phyloP scores from a whole-genome alignment of 305 asterid species.

The Petunia hybrid region DNA sequence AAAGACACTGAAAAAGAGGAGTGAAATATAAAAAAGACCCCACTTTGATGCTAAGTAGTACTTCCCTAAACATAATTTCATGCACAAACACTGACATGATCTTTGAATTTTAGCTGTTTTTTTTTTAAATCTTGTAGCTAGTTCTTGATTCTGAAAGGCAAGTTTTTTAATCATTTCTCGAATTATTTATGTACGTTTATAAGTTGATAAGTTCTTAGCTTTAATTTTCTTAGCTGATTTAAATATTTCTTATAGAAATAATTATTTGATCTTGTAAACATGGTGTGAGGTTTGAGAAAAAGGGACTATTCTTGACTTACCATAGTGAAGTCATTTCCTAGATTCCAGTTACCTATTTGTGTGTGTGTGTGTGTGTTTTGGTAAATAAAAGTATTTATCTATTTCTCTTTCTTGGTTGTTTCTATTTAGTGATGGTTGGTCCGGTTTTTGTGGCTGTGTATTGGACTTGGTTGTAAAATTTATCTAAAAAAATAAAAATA shows the following conservation, averaged over 20 bases:
- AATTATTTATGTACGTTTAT: not conserved
- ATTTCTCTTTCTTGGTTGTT: slow-evolving; percentile 32
- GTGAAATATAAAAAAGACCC: slow-evolving; percentile 9
- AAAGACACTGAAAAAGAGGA: not conserved
- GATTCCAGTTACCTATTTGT: slow-evolving; percentile 1
- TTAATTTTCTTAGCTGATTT: not conserved
- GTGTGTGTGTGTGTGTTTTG: no score
- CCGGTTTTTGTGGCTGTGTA: slow-evolving; percentile 21
- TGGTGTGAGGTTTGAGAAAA: slow-evolving; percentile 29
- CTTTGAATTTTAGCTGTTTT: slow-evolving; percentile 1
- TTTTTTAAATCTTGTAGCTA: slow-evolving; percentile 4
- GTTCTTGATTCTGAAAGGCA: slow-evolving; percentile 10
- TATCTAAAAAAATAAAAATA: slow-evolving; percentile 25
- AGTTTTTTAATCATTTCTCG: slow-evolving; percentile 13
- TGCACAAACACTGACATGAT: not conserved
- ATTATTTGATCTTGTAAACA: not conserved
- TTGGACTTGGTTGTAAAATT: not conserved
- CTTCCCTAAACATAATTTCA: slow-evolving; percentile 8
- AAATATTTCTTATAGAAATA: not conserved
- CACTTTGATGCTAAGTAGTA: not conserved
- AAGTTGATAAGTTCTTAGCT: not conserved
- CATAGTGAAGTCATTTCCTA: slow-evolving; percentile 29
- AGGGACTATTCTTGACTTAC: slow-evolving; percentile 30
- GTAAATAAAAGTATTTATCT: slow-evolving; percentile 12
- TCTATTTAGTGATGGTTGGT: slow-evolving; percentile 23